Percentiles rank a stretch among this genome's conserved stretches.
Evolutionary conservation across 306 rosid genomes (phyloP).

Genomic region (Prunus kanzakura): DNA sequence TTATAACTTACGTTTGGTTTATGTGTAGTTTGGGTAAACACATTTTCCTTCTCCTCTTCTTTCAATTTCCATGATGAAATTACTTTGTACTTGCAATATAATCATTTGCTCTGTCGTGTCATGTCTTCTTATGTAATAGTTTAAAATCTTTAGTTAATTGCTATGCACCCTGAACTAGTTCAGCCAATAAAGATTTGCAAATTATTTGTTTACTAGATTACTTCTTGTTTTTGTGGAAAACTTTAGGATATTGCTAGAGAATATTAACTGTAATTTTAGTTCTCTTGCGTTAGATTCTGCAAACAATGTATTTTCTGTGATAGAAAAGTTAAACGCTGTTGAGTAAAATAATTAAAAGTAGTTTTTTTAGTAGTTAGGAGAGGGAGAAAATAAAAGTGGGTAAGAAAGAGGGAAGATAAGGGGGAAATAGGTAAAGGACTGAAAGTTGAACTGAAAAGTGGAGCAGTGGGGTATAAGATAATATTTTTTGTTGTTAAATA

Average conservation of each 20-base stretch:
- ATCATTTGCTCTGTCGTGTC: not conserved
- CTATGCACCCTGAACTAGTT: not conserved
- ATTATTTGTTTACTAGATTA: not conserved
- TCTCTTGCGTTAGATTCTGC: not conserved
- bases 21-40: not conserved
- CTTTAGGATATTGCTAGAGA: not conserved
- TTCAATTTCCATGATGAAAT: not conserved
- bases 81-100: not conserved
- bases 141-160: not conserved
- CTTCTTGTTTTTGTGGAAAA: not conserved
- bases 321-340: not conserved
- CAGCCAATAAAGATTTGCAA: not conserved
- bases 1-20: slow-evolving; percentile 9
- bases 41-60: not conserved
- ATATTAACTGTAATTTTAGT: not conserved
- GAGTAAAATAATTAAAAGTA: not conserved
- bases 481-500: not conserved
- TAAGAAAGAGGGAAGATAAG: not conserved
- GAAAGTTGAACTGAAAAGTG: not conserved
- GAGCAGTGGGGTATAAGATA: not conserved
- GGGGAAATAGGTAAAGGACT: not conserved
- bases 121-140: not conserved
- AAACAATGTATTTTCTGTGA: not conserved
- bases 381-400: not conserved
- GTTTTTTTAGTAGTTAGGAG: not conserved